Conservation (phyloP, 768 basidiomycete species). For the Cantharellus cinnabarinus region DNA sequence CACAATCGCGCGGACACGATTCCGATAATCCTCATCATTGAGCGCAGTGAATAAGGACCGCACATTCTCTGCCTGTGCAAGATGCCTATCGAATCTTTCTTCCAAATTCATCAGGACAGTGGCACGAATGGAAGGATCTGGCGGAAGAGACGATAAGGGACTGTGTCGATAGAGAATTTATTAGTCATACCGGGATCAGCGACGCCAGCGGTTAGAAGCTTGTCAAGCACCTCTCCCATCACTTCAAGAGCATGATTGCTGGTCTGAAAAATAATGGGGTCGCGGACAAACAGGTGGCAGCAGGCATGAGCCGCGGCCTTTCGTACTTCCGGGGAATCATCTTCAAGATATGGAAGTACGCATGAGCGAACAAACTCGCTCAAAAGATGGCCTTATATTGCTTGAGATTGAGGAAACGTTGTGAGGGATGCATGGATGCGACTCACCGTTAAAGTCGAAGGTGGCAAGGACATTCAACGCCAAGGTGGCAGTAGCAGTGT, state of each 20-base stretch:
- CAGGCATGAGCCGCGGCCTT: slow-evolving; percentile 82
- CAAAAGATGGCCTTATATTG: slow-evolving; percentile 53
- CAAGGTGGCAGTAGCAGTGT: slow-evolving; percentile 34
- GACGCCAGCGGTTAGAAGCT: slow-evolving; percentile 82
- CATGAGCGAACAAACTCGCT: slow-evolving; percentile 90
- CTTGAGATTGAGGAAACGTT: slow-evolving; percentile 1
- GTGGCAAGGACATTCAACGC: slow-evolving; percentile 72
- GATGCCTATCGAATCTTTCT: slow-evolving; percentile 87
- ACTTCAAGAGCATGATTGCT: slow-evolving; percentile 93
- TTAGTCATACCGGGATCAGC: slow-evolving; percentile 66
- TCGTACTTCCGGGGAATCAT: slow-evolving; percentile 74
- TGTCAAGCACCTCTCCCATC: slow-evolving; percentile 95
- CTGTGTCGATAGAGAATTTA: slow-evolving; percentile 2
- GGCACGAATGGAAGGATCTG: slow-evolving; percentile 64
- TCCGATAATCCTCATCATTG: slow-evolving; percentile 91
- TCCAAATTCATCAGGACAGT: slow-evolving; percentile 75
- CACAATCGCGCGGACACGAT: slow-evolving; percentile 72
- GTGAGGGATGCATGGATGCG: background rate
- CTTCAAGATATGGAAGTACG: slow-evolving; percentile 82
- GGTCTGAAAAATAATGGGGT: slow-evolving; percentile 90
- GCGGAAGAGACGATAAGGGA: slow-evolving; percentile 1
- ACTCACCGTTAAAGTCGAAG: slow-evolving; percentile 79
- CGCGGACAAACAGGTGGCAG: slow-evolving; percentile 76
- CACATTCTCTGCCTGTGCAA: slow-evolving; percentile 97
- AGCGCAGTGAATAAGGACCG: slow-evolving; percentile 90